Conservation (phyloP, 805 yeast genomes). For the Nakazawaea wyomingensis region DNA sequence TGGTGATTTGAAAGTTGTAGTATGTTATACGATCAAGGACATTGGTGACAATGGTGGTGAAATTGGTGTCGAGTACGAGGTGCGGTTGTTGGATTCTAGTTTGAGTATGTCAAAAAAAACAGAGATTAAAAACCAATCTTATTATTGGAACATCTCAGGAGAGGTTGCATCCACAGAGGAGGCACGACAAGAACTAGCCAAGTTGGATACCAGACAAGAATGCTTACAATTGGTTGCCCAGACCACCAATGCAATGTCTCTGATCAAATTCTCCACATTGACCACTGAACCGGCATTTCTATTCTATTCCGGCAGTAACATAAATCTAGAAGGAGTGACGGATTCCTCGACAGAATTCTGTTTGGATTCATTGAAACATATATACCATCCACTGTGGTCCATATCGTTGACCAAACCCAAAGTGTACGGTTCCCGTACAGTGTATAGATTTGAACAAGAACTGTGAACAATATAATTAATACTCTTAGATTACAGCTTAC, state of each 20-base stretch:
- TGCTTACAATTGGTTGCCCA: constrained; percentile 33
- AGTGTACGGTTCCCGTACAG: constrained; percentile 45
- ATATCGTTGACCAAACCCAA: constrained; percentile 40
- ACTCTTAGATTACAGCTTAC: too few relatives aligned
- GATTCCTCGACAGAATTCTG: constrained; percentile 48
- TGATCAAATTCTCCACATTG: constrained; percentile 34
- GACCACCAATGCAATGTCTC: constrained; percentile 41
- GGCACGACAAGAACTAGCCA: background rate
- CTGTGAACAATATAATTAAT: too few relatives aligned
- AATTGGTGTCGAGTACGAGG: constrained; percentile 45
- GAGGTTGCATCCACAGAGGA: too few relatives aligned
- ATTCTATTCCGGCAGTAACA: constrained; percentile 56
- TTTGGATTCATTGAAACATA: constrained; percentile 55
- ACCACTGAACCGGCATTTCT: constrained; percentile 68
- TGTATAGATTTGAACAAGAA: constrained; percentile 23
- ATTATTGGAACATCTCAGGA: constrained; percentile 49
- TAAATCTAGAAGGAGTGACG: constrained; percentile 30
- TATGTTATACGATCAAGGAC: constrained; percentile 38
- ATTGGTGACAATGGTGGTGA: constrained; percentile 24
- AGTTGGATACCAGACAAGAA: constrained; percentile 42
- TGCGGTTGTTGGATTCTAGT: constrained; percentile 28
- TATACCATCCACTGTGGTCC: constrained; percentile 53
- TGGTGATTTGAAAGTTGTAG: constrained; percentile 43
- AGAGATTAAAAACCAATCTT: constrained; percentile 58
- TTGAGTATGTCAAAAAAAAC: constrained; percentile 41